Conservation (phyloP, 2,329 filamentous ascomycete species). For the Trichoderma breve region DNA sequence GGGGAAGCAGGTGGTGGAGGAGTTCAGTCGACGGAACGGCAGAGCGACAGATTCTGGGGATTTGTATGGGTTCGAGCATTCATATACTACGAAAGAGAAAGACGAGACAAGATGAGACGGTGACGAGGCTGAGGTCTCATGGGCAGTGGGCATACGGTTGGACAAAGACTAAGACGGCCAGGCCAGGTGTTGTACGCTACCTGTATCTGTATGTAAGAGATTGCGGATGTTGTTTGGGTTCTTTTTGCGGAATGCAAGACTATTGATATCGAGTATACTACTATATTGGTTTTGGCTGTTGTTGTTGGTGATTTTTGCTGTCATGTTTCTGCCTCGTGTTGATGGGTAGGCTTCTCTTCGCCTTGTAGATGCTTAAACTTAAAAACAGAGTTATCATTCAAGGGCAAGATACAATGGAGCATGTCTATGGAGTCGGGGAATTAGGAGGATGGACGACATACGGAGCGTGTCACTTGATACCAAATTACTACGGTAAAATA, state of each 20-base stretch:
- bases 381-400: background rate
- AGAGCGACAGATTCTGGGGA: background rate
- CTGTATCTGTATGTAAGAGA: slow-evolving; percentile 18
- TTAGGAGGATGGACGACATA: background rate
- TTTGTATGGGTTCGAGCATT: background rate
- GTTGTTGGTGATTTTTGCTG: background rate
- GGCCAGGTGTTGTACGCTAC: slow-evolving; percentile 11
- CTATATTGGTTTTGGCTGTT: background rate
- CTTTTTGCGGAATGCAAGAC: background rate
- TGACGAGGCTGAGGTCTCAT: background rate
- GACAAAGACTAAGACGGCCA: background rate
- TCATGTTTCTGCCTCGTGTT: background rate
- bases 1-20: background rate
- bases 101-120: background rate
- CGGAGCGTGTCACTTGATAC: background rate
- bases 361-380: background rate
- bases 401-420: background rate
- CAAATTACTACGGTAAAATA: too few relatives aligned
- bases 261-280: background rate
- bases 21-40: background rate
- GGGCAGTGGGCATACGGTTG: background rate
- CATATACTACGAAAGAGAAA: background rate
- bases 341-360: background rate
- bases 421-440: background rate
- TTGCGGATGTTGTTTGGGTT: background rate